phyloP scores from a whole-genome alignment of 2,329 filamentous ascomycete genomes.

The Ilyonectria mors-panacis region DNA sequence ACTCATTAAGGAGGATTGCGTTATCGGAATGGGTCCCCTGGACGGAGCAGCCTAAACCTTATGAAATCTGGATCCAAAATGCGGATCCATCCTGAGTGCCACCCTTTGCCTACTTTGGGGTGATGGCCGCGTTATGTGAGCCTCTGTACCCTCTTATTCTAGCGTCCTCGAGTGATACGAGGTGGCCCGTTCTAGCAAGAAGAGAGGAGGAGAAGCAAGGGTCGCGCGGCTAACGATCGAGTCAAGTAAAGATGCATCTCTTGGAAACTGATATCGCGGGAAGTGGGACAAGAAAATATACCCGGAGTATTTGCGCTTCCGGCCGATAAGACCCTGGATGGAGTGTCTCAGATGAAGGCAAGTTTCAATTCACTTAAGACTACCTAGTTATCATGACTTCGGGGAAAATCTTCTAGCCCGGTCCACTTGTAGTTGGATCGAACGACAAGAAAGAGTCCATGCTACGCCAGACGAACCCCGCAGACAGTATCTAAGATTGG shows the following conservation, averaged over 20 bases:
- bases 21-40: conserved; percentile 25
- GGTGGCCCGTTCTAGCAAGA: conserved; percentile 9
- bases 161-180: conserved; percentile 18
- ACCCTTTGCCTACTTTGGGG: conserved; percentile 23
- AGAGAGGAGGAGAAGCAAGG: conserved; percentile 7
- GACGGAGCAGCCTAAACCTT: conserved; percentile 25
- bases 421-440: neutral
- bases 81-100: conserved; percentile 9
- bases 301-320: neutral
- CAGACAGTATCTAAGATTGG: neutral
- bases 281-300: neutral
- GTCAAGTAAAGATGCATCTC: neutral
- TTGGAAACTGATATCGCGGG: neutral
- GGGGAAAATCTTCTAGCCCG: neutral
- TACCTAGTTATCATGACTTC: neutral
- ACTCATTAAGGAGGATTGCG: conserved; percentile 22
- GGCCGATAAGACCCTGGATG: neutral
- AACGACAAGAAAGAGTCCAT: neutral
- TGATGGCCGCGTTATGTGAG: conserved; percentile 4
- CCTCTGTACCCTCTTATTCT: conserved; percentile 9
- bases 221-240: conserved; percentile 12
- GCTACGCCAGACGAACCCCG: neutral
- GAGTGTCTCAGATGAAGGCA: neutral
- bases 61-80: conserved; percentile 1
- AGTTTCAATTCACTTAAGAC: neutral